These are phyloP conservation scores for Thalassiosira hispida DNA, from an alignment of 352 stramenopile species.

Conservation along the genomic window DNA sequence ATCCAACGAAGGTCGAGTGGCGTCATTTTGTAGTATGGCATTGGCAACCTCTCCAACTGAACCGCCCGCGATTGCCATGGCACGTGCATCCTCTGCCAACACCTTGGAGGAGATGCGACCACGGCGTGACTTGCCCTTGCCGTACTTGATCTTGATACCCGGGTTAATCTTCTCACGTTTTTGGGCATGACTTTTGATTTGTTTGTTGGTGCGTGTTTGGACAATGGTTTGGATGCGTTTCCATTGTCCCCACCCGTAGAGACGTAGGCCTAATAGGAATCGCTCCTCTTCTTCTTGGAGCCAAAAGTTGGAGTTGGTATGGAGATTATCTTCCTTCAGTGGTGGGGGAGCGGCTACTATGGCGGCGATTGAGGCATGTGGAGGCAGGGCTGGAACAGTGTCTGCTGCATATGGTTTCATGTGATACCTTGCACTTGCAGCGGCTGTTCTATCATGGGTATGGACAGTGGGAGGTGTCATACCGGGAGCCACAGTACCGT, in stretches of 20 bases:
- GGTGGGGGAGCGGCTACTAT: background rate
- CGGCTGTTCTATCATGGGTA: too few relatives aligned
- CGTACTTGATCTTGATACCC: constrained; percentile 37
- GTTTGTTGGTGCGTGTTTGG: constrained; percentile 35
- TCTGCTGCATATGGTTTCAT: too few relatives aligned
- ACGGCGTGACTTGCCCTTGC: constrained; percentile 7
- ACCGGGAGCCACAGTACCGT: too few relatives aligned
- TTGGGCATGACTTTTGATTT: constrained; percentile 48
- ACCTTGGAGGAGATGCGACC: constrained; percentile 32
- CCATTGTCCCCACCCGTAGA: constrained; percentile 50
- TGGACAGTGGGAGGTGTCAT: too few relatives aligned
- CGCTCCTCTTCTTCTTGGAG: constrained; percentile 45
- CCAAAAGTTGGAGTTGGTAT: constrained; percentile 33
- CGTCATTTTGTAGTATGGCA: background rate
- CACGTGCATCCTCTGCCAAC: constrained; percentile 12
- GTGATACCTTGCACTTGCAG: too few relatives aligned
- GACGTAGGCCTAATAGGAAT: constrained; percentile 30
- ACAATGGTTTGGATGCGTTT: constrained; percentile 46
- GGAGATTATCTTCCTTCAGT: too few relatives aligned
- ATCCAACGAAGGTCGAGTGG: constrained; percentile 13
- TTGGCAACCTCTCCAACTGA: background rate
- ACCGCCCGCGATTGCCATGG: background rate
- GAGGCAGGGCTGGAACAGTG: too few relatives aligned
- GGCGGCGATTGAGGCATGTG: background rate
- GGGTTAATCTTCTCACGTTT: constrained; percentile 39